Base-by-base conservation (phyloP, 768 basidiomycete species). In the Amanita fuliginea region DNA sequence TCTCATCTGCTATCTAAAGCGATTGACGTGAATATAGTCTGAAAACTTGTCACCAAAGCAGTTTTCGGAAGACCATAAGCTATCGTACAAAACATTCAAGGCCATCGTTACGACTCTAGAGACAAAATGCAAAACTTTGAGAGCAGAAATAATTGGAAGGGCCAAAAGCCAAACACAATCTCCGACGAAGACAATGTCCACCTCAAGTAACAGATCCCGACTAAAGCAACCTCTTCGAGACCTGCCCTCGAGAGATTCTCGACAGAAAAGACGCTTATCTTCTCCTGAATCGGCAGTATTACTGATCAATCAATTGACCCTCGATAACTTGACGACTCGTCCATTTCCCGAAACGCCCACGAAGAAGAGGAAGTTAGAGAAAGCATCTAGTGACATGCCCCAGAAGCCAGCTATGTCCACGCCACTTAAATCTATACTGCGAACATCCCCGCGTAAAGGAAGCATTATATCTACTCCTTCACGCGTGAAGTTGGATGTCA, bases 361-460 rank as follows among this genome's bases (percentile, higher is more conserved):
- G 5, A 56, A 56, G 35, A 56, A 51, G 37, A 53, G 55, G n/a
- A 56, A 56, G 26, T 24, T 56, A 6, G 55, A 51, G 6, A 32
- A 42, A 33, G 6, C 34, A 1, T n/a, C 47, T n/a, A 24, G 44
- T 5, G 28, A 35, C 7, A 40, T 49, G 22, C 44, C 35, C 14
- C 13, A 42, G 16, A 51, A 42, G n/a, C n/a, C 36, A 1, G 34
- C 5, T 8, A 26, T 19, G 13, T 51, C 52, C 16, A 51, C 53
- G n/a, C 47, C 52, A 10, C 16, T 56, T n/a, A 47, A 50, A 21
- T 53, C 55, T 10, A 53, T 51, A 9, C 39, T 56, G 8, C 52
- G 52, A 22, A 51, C 50, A 13, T 53, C 55, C 24, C 52, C 55
- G 14, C 46, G 52, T 10, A 50, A 50, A 42, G 49, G 33, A 13